Evolutionary conservation across 345 rosid species (phyloP), one percentile per base, ranked within the genome.

Genomic region (Eucalyptus polyanthemos): DNA sequence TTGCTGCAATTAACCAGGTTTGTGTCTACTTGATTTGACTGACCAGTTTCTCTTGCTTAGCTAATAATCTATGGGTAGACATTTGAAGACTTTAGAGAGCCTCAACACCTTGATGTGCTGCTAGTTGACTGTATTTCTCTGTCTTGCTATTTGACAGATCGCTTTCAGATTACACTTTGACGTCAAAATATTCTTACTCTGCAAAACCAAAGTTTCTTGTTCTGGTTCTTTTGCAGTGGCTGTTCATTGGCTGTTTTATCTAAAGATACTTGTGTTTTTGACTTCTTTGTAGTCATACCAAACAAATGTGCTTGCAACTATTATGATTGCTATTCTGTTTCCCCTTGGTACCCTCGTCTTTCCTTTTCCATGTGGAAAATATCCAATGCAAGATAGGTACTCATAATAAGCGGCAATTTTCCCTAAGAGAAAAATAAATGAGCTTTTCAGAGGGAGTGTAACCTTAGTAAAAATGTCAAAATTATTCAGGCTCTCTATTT

Each of bases 1-100:
- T 97, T 93, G 99, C 99, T 89, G 99, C 99, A 88, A 95, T 97
- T 93, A 99, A 97, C 90, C 99, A 97, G 95, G 99, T 97, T 72
- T 37, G 81, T 37, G 83, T 37, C 83, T 37, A 72, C 83, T 37
- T 72, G 93, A 27, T 67, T 50, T 69, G 89, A 12, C 27, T 90
- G 47, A 87, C 50, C 88, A 89, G 89, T 31, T 88, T 80, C 50
- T 50, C 56, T 83, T 49, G 49, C 50, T 85, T 50, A 44, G 86
- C 25, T 42, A 42, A 40, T 86, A 86, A 86, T 50, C 42, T 72
- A 19, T 72, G 14, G 2, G 83, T 72, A 72, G 47, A 37, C 83
- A 72, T 5, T 86, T 49, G 8, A 22, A 50, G 87, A 86, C 14
- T 86, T 14, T 50, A 53, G 87, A 50, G 25, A 86, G 1, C 87